Conservation (phyloP, 345 rosid genomes). For the Eutrema yunnanense region DNA sequence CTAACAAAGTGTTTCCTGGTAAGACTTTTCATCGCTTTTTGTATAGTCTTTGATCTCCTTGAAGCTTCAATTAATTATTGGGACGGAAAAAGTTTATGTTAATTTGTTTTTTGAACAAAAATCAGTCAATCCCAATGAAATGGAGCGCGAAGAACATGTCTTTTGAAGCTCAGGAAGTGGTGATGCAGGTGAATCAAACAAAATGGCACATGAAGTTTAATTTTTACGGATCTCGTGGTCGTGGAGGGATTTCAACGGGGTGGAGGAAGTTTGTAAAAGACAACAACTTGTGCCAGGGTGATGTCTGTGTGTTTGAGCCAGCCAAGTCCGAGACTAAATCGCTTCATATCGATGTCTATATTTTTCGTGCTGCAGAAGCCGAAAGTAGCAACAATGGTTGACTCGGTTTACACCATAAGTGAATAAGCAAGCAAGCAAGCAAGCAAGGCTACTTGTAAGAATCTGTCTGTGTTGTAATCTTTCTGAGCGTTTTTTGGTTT, state of each 20-base stretch:
- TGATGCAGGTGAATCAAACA: constrained; percentile 16
- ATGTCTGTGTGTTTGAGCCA: constrained; percentile 28
- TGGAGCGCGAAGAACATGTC: constrained; percentile 9
- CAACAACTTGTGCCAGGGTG: constrained; percentile 9
- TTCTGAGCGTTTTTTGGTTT: neutral
- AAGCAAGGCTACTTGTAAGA: neutral
- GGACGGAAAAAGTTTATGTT: neutral
- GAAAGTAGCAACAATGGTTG: constrained; percentile 14
- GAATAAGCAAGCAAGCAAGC: neutral
- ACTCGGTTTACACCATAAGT: neutral
- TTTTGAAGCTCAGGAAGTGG: constrained; percentile 6
- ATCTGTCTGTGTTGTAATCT: neutral
- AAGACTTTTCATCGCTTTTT: neutral
- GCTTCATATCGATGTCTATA: constrained; percentile 7
- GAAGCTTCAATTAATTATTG: neutral
- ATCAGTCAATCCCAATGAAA: constrained; percentile 13
- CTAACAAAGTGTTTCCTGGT: constrained; percentile 33
- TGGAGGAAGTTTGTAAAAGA: constrained; percentile 21
- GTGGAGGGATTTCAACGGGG: constrained; percentile 20
- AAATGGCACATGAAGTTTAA: constrained; percentile 8
- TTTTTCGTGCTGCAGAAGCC: constrained; percentile 17
- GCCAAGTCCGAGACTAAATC: neutral
- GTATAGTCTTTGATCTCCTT: neutral
- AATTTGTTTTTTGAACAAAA: neutral
- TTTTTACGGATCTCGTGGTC: neutral